Base-by-base conservation (phyloP, 306 rosid species). In the Arachis stenosperma region DNA sequence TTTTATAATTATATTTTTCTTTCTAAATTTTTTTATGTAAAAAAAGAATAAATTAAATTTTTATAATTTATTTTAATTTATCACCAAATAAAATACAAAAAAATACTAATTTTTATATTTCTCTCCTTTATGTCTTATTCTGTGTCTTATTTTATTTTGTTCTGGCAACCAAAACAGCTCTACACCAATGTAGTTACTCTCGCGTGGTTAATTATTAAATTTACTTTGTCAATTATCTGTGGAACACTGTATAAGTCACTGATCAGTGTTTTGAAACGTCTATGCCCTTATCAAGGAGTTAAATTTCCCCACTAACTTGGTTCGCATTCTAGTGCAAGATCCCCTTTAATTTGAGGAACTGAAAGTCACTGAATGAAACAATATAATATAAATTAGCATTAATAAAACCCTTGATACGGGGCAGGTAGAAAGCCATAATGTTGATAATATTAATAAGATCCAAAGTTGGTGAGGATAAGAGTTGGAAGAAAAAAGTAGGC, bases 361-460 rank as follows among this genome's bases (percentile, higher is more conserved):
- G 75, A 79, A 69, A 71, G 42, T 63, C 13, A 66, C 53, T 8
- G 8, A 33, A 58, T 61, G 44, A 29, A 69, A 70, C 51, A 66
- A 14, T 71, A 39, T 12, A 52, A 60, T 65, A 10, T 17, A 78
- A 33, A 33, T 2, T 4, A 33, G 37, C 2, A 33, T 33, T 33
- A 33, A 33, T 4, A 12, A 54, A 12, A 61, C 63, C 30, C 64
- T 54, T 63, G 69, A 44, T 15, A 67, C 55, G 22, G 60, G 55
- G 69, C 14, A 56, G 36, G 36, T 41, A 72, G 59, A 29, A 47
- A 75, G 70, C 61, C 46, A 53, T 56, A 71, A 57, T 30, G 51
- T 17, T 59, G 75, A 75, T 75, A 78, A 76, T 62, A 55, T 75
- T 57, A 71, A 75, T 57, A 71, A 75, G 75, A 71, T 13, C 37